Evolutionary conservation across 768 basidiomycete genomes (phyloP).

Genomic region (Clitopilus passeckerianus): DNA sequence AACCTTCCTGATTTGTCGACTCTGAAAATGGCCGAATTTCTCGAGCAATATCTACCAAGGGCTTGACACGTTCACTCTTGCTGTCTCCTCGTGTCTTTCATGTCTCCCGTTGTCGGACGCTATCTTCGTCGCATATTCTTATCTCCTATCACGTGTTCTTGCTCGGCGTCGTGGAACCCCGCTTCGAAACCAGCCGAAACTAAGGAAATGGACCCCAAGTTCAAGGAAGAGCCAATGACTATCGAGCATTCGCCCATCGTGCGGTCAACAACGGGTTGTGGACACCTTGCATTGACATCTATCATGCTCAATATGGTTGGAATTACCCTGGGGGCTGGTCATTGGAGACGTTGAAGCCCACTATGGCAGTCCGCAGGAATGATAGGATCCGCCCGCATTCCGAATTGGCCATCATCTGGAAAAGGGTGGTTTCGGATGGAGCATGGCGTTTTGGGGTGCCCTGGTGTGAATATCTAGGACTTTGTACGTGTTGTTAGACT

Average conservation of each 20-base stretch:
- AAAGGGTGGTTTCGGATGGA: background rate
- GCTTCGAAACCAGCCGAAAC: background rate
- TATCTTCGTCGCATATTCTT: background rate
- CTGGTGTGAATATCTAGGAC: background rate
- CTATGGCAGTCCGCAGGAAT: background rate
- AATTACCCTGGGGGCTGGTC: background rate
- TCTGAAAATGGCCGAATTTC: background rate
- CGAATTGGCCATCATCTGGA: background rate
- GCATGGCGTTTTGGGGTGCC: background rate
- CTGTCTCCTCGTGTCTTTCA: background rate
- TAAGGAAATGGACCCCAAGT: background rate
- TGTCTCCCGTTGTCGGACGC: background rate
- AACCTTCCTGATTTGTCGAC: conserved; percentile 2
- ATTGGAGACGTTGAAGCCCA: background rate
- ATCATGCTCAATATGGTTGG: background rate
- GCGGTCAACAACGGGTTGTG: background rate
- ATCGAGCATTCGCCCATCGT: background rate
- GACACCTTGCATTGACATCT: background rate
- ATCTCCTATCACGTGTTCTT: background rate
- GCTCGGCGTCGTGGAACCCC: background rate
- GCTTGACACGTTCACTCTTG: background rate
- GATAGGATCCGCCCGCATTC: conserved; percentile 1
- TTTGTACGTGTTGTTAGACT: conserved; percentile 1
- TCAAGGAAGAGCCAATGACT: background rate
- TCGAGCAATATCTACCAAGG: background rate